A percentile compares a stretch with the other conserved stretches of the same genome.
Conservation (phyloP, 2,329 filamentous ascomycete genomes). For the Ilyonectria destructans region DNA sequence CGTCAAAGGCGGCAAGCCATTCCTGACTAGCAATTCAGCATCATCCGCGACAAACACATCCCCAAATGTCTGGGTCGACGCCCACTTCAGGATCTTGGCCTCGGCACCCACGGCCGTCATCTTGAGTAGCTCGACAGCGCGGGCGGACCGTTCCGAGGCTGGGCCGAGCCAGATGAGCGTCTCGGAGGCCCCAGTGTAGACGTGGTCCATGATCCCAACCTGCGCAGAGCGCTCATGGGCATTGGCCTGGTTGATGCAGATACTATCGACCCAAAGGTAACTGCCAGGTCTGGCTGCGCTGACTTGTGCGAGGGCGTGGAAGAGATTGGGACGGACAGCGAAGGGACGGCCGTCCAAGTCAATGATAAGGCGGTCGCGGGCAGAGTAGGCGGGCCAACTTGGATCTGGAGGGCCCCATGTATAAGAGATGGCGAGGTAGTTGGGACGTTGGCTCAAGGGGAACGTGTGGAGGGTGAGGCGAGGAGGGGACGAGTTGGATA, state of each 20-base stretch:
- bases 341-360: conserved; percentile 34
- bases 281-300: conserved; percentile 31
- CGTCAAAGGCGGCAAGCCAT: conserved; percentile 40
- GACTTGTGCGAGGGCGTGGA: conserved; percentile 33
- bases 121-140: conserved; percentile 30
- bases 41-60: conserved; percentile 41
- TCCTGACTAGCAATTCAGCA: conserved; percentile 26
- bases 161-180: conserved; percentile 46
- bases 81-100: conserved; percentile 36
- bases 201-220: conserved; percentile 43
- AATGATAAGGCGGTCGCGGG: conserved; percentile 20
- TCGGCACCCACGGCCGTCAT: conserved; percentile 31
- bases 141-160: conserved; percentile 20
- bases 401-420: conserved; percentile 41
- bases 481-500: conserved; percentile 10
- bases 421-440: conserved; percentile 47
- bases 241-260: conserved; percentile 47
- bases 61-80: conserved; percentile 30
- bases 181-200: conserved; percentile 41
- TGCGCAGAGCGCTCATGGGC: conserved; percentile 39
- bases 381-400: conserved; percentile 6
- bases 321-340: conserved; percentile 38
- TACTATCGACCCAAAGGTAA: conserved; percentile 45
- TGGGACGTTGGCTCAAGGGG: conserved; percentile 31
- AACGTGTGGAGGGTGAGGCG: conserved; percentile 40